phyloP scores from a whole-genome alignment of 805 yeast species.

The Kodamaea laetipori region DNA sequence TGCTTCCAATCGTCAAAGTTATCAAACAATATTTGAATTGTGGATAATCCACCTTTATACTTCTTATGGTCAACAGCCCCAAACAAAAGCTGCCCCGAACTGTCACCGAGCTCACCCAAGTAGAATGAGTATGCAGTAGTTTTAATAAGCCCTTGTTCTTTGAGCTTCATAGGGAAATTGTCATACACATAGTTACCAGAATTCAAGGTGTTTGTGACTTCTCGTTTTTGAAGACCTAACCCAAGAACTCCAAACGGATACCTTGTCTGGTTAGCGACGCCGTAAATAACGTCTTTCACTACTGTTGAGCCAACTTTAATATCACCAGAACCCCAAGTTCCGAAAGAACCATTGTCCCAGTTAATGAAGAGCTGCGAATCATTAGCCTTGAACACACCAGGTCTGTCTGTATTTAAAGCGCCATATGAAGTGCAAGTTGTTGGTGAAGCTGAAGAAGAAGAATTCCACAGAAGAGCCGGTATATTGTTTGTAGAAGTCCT shows the following conservation, averaged over 20 bases:
- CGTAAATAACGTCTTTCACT: neutral
- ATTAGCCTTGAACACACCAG: conserved; percentile 42
- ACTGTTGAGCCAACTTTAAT: conserved; percentile 45
- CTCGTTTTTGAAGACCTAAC: neutral
- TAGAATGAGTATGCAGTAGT: conserved; percentile 17
- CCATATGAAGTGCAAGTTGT: conserved; percentile 49
- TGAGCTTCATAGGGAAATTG: conserved; percentile 39
- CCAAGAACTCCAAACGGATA: neutral
- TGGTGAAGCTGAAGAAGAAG: conserved; percentile 18
- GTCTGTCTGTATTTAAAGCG: conserved; percentile 45
- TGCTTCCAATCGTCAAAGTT: too few species aligned
- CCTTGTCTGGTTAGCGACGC: neutral
- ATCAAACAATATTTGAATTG: conserved; percentile 37
- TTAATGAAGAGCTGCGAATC: conserved; percentile 40
- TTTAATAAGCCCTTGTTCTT: conserved; percentile 13
- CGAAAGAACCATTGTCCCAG: conserved; percentile 50
- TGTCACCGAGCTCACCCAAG: conserved; percentile 17
- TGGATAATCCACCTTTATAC: conserved; percentile 48
- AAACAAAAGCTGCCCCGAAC: conserved; percentile 52
- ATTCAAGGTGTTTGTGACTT: too few species aligned
- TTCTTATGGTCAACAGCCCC: conserved; percentile 73
- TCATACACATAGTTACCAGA: conserved; percentile 29
- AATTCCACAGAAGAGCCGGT: too few species aligned
- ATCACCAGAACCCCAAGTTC: conserved; percentile 62
- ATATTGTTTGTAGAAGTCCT: too few species aligned